These are phyloP conservation scores for Hypoxylon sp. DNA, from an alignment of 2,329 filamentous ascomycete species.

Conservation along the genomic window DNA sequence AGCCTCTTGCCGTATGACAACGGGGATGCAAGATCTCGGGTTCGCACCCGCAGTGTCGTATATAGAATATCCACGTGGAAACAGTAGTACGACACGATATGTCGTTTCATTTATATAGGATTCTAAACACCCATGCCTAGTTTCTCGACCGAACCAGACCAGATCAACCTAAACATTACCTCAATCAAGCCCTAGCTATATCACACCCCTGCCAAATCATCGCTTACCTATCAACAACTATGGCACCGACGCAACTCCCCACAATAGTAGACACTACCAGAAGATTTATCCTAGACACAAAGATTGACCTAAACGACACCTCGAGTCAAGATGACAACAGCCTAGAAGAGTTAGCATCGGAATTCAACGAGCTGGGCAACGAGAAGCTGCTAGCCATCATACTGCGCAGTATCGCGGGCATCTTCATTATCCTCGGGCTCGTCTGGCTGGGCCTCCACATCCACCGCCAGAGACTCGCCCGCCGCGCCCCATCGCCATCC, in stretches of 20 bases:
- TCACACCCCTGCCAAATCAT: background rate
- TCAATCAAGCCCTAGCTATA: background rate
- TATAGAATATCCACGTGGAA: slow-evolving; percentile 1
- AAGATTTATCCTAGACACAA: background rate
- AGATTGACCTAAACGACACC: background rate
- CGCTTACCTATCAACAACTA: background rate
- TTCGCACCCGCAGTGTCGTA: background rate
- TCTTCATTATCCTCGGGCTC: slow-evolving; percentile 10
- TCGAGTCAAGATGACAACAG: background rate
- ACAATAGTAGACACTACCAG: background rate
- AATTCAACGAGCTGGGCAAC: background rate
- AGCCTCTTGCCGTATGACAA: background rate
- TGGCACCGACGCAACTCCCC: background rate
- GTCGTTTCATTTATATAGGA: slow-evolving; percentile 1
- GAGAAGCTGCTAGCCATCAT: slow-evolving; percentile 8
- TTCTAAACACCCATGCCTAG: background rate
- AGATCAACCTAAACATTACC: background rate
- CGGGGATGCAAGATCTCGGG: background rate
- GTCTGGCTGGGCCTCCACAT: slow-evolving; percentile 6
- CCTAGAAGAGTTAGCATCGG: background rate
- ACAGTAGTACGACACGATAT: background rate
- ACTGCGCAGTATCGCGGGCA: background rate
- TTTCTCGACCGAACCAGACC: background rate
- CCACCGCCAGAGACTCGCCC: background rate
- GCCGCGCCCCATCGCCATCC: background rate